Base-by-base conservation (phyloP, 2,329 filamentous ascomycete genomes). In the Phaeomoniella chlamydospora region DNA sequence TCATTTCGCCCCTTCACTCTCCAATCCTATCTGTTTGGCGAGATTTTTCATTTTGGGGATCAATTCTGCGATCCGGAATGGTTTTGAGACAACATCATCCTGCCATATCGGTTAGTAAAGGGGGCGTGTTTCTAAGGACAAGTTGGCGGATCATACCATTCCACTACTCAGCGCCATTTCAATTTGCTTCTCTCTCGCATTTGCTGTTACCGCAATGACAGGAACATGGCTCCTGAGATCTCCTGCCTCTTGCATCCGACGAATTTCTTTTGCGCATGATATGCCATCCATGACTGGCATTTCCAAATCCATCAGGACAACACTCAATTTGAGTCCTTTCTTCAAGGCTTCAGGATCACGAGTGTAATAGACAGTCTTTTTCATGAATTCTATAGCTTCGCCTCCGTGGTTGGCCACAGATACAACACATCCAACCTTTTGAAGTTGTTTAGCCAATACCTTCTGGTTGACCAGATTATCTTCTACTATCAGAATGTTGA, bases 241-340 rank as follows among this genome's bases (percentile, higher is more conserved):
- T 4, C 49, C 43, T 4, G 50, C 41, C 34, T 58, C 59, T 51
- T 87, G 79, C 13, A 82, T 61, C 40, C 78, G 68, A 13, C 82
- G 69, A 36, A 88, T 85, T 40, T 64, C 70, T 30, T 68, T 65
- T 10, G 80, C 76, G 43, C 80, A 84, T 2, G 78, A 79, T 54
- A 82, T 72, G 22, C 82, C 82, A 47, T 87, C 80, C 81, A 86
- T 86, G 31, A 85, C 68, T 1, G 81, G 81, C 81, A 87, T 87
- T 49, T 86, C 80, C 33, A 85, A 65, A 49, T 87, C 82, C 80
- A 87, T 85, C 4, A 87, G 55, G 10, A 87, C 76, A 32, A 85
- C 65, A 5, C 74, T 73, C 15, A 82, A 51, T 3, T 45, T 40
- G 0, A 40, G 16, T 2, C 43, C 43, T 26, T 26, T 26, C 32